Evolutionary conservation across 257 asterid species (phyloP).

Genomic region (Scutellaria baicalensis): DNA sequence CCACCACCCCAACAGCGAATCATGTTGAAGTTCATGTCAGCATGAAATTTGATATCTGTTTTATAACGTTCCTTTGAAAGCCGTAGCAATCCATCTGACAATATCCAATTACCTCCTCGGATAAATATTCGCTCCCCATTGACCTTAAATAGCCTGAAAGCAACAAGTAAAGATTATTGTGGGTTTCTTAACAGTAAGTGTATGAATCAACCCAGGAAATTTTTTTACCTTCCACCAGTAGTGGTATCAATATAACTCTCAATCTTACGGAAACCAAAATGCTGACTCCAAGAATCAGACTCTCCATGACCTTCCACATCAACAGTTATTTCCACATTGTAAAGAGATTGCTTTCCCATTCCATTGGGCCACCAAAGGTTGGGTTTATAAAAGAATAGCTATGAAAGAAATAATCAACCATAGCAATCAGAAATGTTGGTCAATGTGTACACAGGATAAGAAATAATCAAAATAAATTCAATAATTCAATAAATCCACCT

Average conservation of each 20-base stretch:
- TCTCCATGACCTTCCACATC: slow-evolving; percentile 70
- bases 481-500: no score
- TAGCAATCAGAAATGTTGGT: background rate
- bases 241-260: slow-evolving; percentile 61
- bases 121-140: slow-evolving; percentile 86
- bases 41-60: slow-evolving; percentile 89
- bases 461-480: background rate
- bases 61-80: slow-evolving; percentile 73
- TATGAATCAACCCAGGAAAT: background rate
- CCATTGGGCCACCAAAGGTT: slow-evolving; percentile 99
- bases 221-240: slow-evolving; percentile 89
- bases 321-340: slow-evolving; percentile 71
- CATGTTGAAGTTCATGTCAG: slow-evolving; percentile 99
- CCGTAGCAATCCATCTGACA: slow-evolving; percentile 92
- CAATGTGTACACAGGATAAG: background rate
- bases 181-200: background rate
- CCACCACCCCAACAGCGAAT: slow-evolving; percentile 99
- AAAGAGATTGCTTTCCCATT: slow-evolving; percentile 89
- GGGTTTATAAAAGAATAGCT: slow-evolving; percentile 90
- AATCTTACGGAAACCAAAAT: slow-evolving; percentile 89
- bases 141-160: slow-evolving; percentile 78
- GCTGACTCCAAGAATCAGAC: slow-evolving; percentile 85
- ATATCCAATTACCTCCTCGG: slow-evolving; percentile 98
- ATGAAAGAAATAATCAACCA: slow-evolving; percentile 18
- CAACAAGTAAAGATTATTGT: slow-evolving; percentile 9